Percentiles rank a stretch among this genome's conserved stretches.
These are phyloP conservation scores for Malania oleifera DNA, from an alignment of 164 flowering plant species.

Conservation along the genomic window DNA sequence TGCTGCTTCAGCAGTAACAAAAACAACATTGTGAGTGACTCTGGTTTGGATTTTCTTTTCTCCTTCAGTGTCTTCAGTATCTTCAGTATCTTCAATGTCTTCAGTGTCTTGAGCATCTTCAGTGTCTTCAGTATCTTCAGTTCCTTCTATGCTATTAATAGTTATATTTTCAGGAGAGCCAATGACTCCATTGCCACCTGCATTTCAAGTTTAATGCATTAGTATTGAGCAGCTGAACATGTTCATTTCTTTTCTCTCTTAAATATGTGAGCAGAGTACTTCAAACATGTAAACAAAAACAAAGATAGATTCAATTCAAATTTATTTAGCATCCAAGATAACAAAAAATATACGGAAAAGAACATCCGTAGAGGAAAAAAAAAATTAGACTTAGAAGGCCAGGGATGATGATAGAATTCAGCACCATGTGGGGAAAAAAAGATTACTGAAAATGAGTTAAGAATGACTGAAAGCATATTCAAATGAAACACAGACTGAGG, in stretches of 20 bases:
- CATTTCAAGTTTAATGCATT: conserved; percentile 1
- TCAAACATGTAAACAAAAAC: neutral
- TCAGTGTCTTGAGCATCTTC: neutral
- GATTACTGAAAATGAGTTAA: too few relatives aligned
- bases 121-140: neutral
- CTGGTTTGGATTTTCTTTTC: conserved; percentile 23
- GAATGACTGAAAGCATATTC: too few relatives aligned
- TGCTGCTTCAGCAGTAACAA: conserved; percentile 85
- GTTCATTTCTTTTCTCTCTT: too few relatives aligned
- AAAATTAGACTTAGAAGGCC: too few relatives aligned
- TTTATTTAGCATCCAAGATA: too few relatives aligned
- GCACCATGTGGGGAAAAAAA: too few relatives aligned
- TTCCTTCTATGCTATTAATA: neutral
- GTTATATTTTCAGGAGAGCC: neutral
- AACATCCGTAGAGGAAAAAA: too few relatives aligned
- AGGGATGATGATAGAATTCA: too few relatives aligned
- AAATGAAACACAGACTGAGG: too few relatives aligned
- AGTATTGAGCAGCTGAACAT: neutral
- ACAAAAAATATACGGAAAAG: too few relatives aligned
- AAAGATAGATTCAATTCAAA: neutral
- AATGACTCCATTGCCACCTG: conserved; percentile 17
- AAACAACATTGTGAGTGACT: conserved; percentile 54
- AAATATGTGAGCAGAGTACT: neutral
- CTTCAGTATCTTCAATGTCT: neutral
- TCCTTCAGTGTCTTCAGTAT: conserved; percentile 23